Evolutionary conservation across 768 basidiomycete genomes (phyloP), one percentile per base, ranked within the genome.

Genomic region (Mycena metata): DNA sequence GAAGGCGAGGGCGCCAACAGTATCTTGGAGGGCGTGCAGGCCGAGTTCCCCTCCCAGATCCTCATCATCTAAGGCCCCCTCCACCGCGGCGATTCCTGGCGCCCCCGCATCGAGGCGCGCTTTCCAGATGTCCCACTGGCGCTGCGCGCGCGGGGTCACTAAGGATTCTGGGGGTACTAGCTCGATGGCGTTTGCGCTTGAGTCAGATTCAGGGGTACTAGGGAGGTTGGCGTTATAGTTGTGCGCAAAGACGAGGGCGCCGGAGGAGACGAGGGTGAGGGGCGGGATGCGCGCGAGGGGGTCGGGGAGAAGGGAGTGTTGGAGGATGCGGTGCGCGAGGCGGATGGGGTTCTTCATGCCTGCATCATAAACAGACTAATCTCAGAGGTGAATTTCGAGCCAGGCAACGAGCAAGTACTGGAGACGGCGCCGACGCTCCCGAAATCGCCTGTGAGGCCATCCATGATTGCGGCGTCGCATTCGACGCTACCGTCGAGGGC

Each of bases 381-480:
- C 12, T n/a, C 13, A 43, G 16, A 46, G 15, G 0, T 17, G 6
- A 15, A 19, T 11, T 42, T 71, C 42, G 72, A 90, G 30, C 30
- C 3, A 30, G 30, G 30, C 6, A 30, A 6, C 30, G 30, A 30
- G 30, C 30, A 30, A 30, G 30, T 30, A 30, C 92, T 91, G 76
- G 90, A 83, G 33, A 92, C 83, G 4, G 93, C 94, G 49, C 91
- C 94, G 19, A 90, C 86, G 70, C 90, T 88, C 30, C 92, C 94
- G 75, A 92, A 95, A 49, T 74, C 76, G 42, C 74, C 71, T 41
- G 72, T 75, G 17, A 30, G 49, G 3, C 77, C 78, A 24, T 86
- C 85, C 89, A 93, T 92, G 63, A 95, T 81, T 15, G 91, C 85
- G 10, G 94, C 93, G 72, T 95, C 94, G 72, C 94, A 95, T 79